Evolutionary conservation across 164 flowering plant genomes (phyloP), one percentile per base, ranked within the genome.

Genomic region (Warburgia ugandensis): DNA sequence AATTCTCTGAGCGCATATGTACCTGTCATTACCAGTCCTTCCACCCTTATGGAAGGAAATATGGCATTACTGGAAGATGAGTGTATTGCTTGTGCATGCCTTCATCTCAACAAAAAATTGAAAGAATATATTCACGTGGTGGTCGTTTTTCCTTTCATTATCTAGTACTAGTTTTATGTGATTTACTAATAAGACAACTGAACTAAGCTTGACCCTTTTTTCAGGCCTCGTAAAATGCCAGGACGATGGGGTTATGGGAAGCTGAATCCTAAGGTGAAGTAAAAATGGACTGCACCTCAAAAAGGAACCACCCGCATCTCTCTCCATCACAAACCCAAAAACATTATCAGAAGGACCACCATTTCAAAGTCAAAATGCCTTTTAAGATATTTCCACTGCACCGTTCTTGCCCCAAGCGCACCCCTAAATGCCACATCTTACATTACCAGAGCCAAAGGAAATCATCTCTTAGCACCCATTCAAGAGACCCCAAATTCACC

Each of bases 341-440:
- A 43, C 11, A 2, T 17, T 14, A 22, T 21, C 47, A 43, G 5
- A 10, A 43, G 22, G 12, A 22, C n/a, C 25, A 43, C 12, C 9
- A 14, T 22, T 43, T 43, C 28, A 43, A 43, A 10, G 1, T 43
- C 16, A 22, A 22, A 36, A 35, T 12, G 6, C 14, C 17, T 30
- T 22, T 50, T 9, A 26, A 12, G 29, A 36, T 12, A 32, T n/a
- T 4, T 32, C 0, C 29, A 50, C 4, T 25, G 36, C 14, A 12
- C 29, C 25, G 25, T 37, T 32, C 42, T 33, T 35, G 43, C 28
- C 29, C 54, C 54, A 20, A 36, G 21, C 5, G 54, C 54, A 3
- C 54, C 54, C 1, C 54, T 50, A 7, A 50, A 50, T 43, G 36
- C 54, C 17, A 50, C 54, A 22, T 50, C 54, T n/a, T 50, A 43